Evolutionary conservation across 495 filamentous ascomycete species (phyloP), one percentile per base, ranked within the genome.

Genomic region (Tuber brumale): DNA sequence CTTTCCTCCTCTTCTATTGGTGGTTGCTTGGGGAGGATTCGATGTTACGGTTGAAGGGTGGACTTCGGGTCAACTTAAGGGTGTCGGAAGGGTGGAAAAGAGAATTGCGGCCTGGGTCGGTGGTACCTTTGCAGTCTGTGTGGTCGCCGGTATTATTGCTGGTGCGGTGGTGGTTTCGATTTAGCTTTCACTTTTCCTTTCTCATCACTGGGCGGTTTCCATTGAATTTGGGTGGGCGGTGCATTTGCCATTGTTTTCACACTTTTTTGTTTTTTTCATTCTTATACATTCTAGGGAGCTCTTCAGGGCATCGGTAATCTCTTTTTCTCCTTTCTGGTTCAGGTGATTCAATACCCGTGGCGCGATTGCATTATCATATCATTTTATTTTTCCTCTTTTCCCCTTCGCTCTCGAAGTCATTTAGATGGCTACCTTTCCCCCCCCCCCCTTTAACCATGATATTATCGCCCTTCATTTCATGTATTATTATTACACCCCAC

Each of bases 1-100:
- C 12, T 82, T 82, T 69, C 81, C 81, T 16, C 81, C 81, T 35
- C 43, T 82, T 31, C 74, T 79, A 43, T 51, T 82, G 27, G 61
- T 82, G 27, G 76, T 74, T 45, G 81, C 81, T 39, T 77, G 79
- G 72, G 81, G 81, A 19, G 74, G 75, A 31, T 82, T 82, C 46
- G 81, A 82, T 74, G 41, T 71, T 27, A 75, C 72, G 51, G 75
- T 82, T 9, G 80, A 79, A 44, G 69, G 69, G 12, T 77, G 72
- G 72, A 82, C 80, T 12, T 41, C 73, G 69, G 81, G 81, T 14
- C 45, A 76, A 18, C 75, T 82, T 31, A 82, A 76, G 31, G 73
- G 77, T 19, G 75, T 82, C 61, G 81, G 80, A n/a, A 81, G 73
- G 39, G 21, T 44, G 10, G 81, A 82, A 75, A 82, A 82, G 70